These are phyloP conservation scores for Mercurialis annua DNA, from an alignment of 345 rosid genomes.

Conservation along the genomic window DNA sequence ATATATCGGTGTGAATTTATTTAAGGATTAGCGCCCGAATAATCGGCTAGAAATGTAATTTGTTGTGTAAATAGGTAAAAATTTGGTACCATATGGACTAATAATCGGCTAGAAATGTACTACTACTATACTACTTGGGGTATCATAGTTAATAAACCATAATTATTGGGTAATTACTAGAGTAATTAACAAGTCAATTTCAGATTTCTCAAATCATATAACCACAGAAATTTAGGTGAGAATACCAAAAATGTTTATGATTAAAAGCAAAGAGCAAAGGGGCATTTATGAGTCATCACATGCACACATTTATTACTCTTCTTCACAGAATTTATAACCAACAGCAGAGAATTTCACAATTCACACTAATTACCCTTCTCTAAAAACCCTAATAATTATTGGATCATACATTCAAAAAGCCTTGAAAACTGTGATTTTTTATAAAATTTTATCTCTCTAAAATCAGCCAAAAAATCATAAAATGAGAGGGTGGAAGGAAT, in stretches of 20 bases:
- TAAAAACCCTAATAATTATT: conserved; percentile 18
- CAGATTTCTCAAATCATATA: background rate
- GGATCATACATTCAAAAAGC: background rate
- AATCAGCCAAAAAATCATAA: background rate
- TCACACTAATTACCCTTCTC: conserved; percentile 23
- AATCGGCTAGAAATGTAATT: too few relatives aligned
- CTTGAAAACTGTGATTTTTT: background rate
- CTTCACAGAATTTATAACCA: conserved; percentile 17
- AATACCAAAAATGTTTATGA: conserved; percentile 5
- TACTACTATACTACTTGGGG: too few relatives aligned
- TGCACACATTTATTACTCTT: conserved; percentile 47
- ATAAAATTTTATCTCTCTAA: background rate
- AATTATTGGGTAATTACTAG: too few relatives aligned
- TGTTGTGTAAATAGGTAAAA: too few relatives aligned
- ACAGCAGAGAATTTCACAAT: conserved; percentile 9
- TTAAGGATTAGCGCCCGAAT: too few relatives aligned
- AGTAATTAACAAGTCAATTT: too few relatives aligned
- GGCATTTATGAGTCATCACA: conserved; percentile 63
- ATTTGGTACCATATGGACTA: too few relatives aligned
- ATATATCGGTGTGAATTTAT: too few relatives aligned
- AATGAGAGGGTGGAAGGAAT: conserved; percentile 52
- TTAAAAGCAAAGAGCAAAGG: conserved; percentile 1
- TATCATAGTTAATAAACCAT: too few relatives aligned
- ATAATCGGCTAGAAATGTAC: too few relatives aligned
- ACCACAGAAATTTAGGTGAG: conserved; percentile 9